These are phyloP conservation scores for Trichoderma sp. DNA, from an alignment of 2,329 filamentous ascomycete species.

Conservation along the genomic window DNA sequence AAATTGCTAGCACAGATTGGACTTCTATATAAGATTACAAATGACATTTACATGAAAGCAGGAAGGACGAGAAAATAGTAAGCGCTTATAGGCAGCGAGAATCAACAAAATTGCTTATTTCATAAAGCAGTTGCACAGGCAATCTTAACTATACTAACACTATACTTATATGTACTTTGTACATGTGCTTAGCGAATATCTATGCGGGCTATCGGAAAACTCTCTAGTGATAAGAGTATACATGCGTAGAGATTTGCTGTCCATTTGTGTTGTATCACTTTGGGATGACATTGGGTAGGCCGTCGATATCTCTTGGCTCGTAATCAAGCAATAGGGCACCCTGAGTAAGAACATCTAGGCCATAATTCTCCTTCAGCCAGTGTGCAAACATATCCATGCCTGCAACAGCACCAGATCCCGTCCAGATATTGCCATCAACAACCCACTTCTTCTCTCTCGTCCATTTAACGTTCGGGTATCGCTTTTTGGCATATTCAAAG, in stretches of 20 bases:
- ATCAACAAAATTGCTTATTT: not conserved
- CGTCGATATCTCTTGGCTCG: slow-evolving; percentile 36
- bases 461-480: slow-evolving; percentile 43
- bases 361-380: slow-evolving; percentile 38
- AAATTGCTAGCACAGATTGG: not conserved
- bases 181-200: not conserved
- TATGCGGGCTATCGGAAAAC: not conserved
- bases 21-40: not conserved
- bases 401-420: slow-evolving; percentile 42
- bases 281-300: slow-evolving; percentile 29
- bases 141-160: not conserved
- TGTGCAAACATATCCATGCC: slow-evolving; percentile 45
- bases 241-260: slow-evolving; percentile 30
- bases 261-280: slow-evolving; percentile 29
- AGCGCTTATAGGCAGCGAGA: not conserved
- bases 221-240: slow-evolving; percentile 8
- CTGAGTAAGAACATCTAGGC: slow-evolving; percentile 27
- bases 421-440: slow-evolving; percentile 46
- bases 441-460: slow-evolving; percentile 43
- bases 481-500: slow-evolving; percentile 30
- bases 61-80: not conserved
- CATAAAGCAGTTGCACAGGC: not conserved
- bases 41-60: not conserved
- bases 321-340: slow-evolving; percentile 32
- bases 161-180: not conserved